phyloP scores from a whole-genome alignment of 2,329 filamentous ascomycete genomes.

The Colletotrichum spaethianum region DNA sequence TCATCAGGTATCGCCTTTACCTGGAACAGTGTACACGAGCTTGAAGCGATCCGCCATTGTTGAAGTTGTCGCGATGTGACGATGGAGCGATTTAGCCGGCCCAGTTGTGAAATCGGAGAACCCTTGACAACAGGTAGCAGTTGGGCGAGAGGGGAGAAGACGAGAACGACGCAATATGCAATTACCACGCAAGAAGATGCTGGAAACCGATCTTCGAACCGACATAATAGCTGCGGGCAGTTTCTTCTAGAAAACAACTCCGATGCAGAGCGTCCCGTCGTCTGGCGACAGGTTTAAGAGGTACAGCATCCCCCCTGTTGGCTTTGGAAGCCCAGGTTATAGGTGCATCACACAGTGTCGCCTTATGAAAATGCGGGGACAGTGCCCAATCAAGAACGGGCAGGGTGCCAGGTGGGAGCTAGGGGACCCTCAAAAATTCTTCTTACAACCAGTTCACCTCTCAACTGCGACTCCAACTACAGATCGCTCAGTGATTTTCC shows the following conservation, averaged over 20 bases:
- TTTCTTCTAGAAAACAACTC: neutral
- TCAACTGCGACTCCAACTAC: neutral
- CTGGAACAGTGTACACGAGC: slow-evolving; percentile 39
- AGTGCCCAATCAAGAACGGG: neutral
- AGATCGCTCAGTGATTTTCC: neutral
- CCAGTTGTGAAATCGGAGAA: neutral
- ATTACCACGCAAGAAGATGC: neutral
- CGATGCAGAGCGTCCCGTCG: neutral
- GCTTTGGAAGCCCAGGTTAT: neutral
- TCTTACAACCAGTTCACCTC: neutral
- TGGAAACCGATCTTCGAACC: neutral
- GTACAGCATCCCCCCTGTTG: neutral
- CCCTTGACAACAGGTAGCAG: neutral
- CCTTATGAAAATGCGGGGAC: slow-evolving; percentile 17
- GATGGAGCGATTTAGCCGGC: neutral
- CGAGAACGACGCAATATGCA: slow-evolving; percentile 9
- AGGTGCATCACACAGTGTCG: neutral
- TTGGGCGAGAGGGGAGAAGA: neutral
- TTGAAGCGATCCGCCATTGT: slow-evolving; percentile 42
- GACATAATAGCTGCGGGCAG: neutral
- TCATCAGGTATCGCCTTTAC: neutral
- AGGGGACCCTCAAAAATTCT: slow-evolving; percentile 37
- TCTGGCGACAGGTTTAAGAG: neutral
- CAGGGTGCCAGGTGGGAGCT: neutral
- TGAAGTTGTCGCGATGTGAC: neutral